Evolutionary conservation across 495 filamentous ascomycete genomes (phyloP).

Genomic region (Astrothelium subdiscretum): DNA sequence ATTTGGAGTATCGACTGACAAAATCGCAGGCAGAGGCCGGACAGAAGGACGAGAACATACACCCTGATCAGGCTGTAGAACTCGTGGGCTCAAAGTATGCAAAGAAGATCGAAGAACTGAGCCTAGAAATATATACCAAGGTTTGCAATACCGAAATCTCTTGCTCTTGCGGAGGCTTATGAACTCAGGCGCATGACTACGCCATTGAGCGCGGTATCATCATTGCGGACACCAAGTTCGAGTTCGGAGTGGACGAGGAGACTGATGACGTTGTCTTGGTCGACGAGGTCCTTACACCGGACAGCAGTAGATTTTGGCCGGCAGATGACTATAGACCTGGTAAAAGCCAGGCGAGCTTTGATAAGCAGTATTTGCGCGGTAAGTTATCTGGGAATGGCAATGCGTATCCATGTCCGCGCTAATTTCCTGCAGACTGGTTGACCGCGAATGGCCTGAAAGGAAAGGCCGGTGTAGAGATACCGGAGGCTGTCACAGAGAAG

Average conservation of each 20-base stretch:
- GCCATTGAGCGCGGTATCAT: conserved; percentile 74
- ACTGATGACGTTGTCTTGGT: conserved; percentile 63
- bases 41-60: conserved; percentile 84
- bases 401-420: conserved; percentile 25
- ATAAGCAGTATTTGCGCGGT: conserved; percentile 41
- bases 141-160: background rate
- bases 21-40: conserved; percentile 51
- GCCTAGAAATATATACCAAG: conserved; percentile 59
- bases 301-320: conserved; percentile 73
- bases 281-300: conserved; percentile 80
- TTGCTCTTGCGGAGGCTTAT: background rate
- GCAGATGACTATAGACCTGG: conserved; percentile 61
- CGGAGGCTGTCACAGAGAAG: conserved; percentile 48
- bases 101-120: conserved; percentile 58
- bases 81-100: conserved; percentile 62
- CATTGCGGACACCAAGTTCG: conserved; percentile 83
- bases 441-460: conserved; percentile 57
- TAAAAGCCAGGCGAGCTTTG: conserved; percentile 65
- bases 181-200: conserved; percentile 48
- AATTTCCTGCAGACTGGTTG: conserved; percentile 82
- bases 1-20: background rate
- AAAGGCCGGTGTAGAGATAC: conserved; percentile 56
- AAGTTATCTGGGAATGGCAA: background rate
- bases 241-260: conserved; percentile 64
- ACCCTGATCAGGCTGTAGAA: conserved; percentile 42